Base-by-base conservation (phyloP, 2,329 filamentous ascomycete genomes). In the Pseudodiploospora longispora region DNA sequence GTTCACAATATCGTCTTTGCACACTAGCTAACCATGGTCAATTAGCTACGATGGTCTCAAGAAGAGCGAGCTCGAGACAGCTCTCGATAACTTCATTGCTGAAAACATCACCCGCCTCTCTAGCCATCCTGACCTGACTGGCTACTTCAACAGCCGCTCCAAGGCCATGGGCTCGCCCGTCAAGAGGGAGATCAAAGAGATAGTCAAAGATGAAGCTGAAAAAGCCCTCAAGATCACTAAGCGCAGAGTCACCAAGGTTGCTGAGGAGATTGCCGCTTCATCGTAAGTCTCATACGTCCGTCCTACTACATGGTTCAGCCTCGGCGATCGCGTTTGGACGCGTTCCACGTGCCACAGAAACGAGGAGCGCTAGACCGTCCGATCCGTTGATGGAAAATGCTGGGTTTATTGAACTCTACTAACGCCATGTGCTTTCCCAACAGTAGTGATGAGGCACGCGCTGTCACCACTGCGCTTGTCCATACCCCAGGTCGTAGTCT, bases 61-160 rank as follows among this genome's bases (percentile, higher is more conserved):
- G 64, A 95, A 95, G 67, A 71, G 74, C 51, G 88, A 95, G 40
- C 78, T 97, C 48, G 87, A 91, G 59, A 64, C 75, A 47, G 77
- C 77, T 37, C 78, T 95, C 51, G 85, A 94, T 55, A 75, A 82
- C 38, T 82, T 81, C 65, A 77, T 95, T 38, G 74, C 79, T 53
- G 72, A 77, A 50, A 85, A 95, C 68, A 72, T 78, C 54, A 70
- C 76, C 51, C 74, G 72, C 49, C 83, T 86, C 59, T 71, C 75
- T 42, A 70, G 71, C 47, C 78, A 89, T 52, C 67, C 81, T 43
- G 60, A 65, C 36, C 78, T 95, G 60, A 68, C 75, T 49, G 80
- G 84, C 48, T 96, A 88, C 74, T 96, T 87, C 71, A 78, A 76
- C 60, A 76, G 71, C 56, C 82, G 83, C 61, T 71, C 75, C 54